Evolutionary conservation across 2,329 filamentous ascomycete species (phyloP).

Genomic region (Onygenales sp.): DNA sequence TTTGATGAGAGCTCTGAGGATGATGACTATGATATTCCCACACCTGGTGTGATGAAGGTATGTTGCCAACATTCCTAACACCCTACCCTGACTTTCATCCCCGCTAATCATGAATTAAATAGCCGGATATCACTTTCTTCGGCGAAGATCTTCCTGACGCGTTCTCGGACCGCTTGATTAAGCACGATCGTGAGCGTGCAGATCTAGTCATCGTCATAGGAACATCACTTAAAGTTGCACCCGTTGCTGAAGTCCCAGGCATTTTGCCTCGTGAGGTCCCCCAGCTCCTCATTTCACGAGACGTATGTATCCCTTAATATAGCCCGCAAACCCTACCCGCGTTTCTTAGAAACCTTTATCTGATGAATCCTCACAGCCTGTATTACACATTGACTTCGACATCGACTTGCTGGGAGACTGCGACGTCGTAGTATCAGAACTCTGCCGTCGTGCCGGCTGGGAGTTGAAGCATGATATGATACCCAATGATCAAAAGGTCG

Average conservation of each 20-base stretch:
- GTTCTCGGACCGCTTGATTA: slow-evolving; percentile 72
- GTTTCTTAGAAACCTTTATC: not conserved
- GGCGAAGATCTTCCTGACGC: slow-evolving; percentile 78
- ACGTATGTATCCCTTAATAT: slow-evolving; percentile 36
- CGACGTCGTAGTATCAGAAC: slow-evolving; percentile 78
- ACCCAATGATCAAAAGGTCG: slow-evolving; percentile 53
- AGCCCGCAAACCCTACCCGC: not conserved
- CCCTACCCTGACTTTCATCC: slow-evolving; percentile 6
- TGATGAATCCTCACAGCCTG: slow-evolving; percentile 41
- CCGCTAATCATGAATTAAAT: slow-evolving; percentile 10
- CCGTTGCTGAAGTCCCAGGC: slow-evolving; percentile 83
- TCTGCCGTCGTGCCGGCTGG: slow-evolving; percentile 77
- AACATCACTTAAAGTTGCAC: slow-evolving; percentile 89
- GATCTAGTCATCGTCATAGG: slow-evolving; percentile 95
- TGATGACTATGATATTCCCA: slow-evolving; percentile 54
- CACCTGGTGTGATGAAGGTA: slow-evolving; percentile 70
- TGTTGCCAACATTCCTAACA: slow-evolving; percentile 2
- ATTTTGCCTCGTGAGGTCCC: slow-evolving; percentile 70
- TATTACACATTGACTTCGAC: slow-evolving; percentile 87
- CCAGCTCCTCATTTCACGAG: slow-evolving; percentile 81
- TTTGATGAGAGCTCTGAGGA: slow-evolving; percentile 45
- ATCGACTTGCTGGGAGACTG: slow-evolving; percentile 94
- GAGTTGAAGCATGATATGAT: slow-evolving; percentile 73
- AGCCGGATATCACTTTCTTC: slow-evolving; percentile 96
- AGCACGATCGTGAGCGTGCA: slow-evolving; percentile 67